phyloP scores from a whole-genome alignment of 768 basidiomycete species.

The Nevesoporus exiguus region DNA sequence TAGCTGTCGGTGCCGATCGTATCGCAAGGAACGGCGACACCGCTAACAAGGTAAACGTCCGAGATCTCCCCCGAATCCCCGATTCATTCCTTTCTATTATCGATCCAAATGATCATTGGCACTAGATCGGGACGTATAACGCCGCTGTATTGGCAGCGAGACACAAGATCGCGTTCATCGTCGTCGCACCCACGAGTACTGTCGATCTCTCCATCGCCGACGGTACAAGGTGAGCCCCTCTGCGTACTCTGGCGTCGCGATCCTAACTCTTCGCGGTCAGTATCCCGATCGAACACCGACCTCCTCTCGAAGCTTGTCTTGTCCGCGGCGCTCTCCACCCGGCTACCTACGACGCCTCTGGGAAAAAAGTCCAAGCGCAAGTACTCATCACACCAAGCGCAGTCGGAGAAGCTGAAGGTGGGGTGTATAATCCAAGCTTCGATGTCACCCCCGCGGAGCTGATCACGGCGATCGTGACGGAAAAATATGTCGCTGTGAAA shows the following conservation, averaged over 20 bases:
- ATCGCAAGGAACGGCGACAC: conserved; percentile 94
- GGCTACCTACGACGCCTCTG: conserved; percentile 34
- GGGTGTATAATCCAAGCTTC: conserved; percentile 89
- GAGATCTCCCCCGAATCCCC: background rate
- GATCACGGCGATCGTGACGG: conserved; percentile 93
- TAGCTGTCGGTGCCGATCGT: conserved; percentile 84
- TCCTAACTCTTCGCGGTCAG: conserved; percentile 23
- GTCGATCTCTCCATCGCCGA: conserved; percentile 78
- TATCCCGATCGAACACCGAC: conserved; percentile 93
- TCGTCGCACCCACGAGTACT: conserved; percentile 90
- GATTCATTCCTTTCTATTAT: background rate
- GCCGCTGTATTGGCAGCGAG: conserved; percentile 88
- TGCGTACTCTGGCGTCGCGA: background rate
- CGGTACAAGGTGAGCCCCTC: conserved; percentile 51
- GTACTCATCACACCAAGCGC: conserved; percentile 80
- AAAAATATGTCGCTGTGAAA: conserved; percentile 87
- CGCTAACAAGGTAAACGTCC: conserved; percentile 74
- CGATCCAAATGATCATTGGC: background rate
- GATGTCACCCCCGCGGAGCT: conserved; percentile 94
- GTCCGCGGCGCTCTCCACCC: conserved; percentile 80
- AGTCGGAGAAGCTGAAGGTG: conserved; percentile 31
- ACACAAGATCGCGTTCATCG: conserved; percentile 87
- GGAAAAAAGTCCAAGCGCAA: conserved; percentile 60
- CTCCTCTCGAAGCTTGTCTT: conserved; percentile 81
- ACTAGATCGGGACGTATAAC: conserved; percentile 88